Base-by-base conservation (phyloP, 2,329 filamentous ascomycete genomes). In the Acephala macrosclerotiorum region DNA sequence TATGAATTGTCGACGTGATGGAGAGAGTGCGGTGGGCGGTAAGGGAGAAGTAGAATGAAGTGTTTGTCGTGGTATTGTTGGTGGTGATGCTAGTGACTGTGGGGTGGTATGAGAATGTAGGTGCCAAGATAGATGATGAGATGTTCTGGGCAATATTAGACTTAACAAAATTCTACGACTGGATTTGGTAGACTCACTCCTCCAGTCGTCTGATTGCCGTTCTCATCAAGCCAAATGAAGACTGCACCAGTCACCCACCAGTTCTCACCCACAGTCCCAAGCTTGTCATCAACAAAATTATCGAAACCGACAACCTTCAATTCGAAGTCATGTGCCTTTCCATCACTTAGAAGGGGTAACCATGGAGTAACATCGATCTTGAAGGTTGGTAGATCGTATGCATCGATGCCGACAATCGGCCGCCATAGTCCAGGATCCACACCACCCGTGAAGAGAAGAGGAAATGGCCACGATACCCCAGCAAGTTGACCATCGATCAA, bases 331-430 rank as follows among this genome's bases (percentile, higher is more conserved):
- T 94, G 91, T 3, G 80, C 69, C 1, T 80, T 71, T 0, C 87
- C 89, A 71, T 93, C 88, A 69, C 85, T 88, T 0, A 95, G 80
- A 0, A 89, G 65, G 0, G 89, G 87, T 2, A 94, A 80, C 80
- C 89, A 94, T 0, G 91, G 88, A 1, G 90, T 89, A 57, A 95
- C 87, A 74, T 96, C 92, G 68, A 96, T 91, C 74, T 94, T 90
- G 67, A 91, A 87, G 74, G 94, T 91, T 47, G 85, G 82, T 45
- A 95, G 80, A 73, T 95, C 91, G 75, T 92, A 95, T 0, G 91
- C 87, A 71, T 95, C 88, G 25, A 91, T 87, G 1, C 91, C 91
- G 1, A 91, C 91, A 59, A 94, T 83, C 0, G 92, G 92, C 3
- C 91, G 83, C 84, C 93, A 93, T 53, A 94, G 84, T 1, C 87